Conservation (phyloP, 2,329 filamentous ascomycete species). For the Xylaria multiplex region DNA sequence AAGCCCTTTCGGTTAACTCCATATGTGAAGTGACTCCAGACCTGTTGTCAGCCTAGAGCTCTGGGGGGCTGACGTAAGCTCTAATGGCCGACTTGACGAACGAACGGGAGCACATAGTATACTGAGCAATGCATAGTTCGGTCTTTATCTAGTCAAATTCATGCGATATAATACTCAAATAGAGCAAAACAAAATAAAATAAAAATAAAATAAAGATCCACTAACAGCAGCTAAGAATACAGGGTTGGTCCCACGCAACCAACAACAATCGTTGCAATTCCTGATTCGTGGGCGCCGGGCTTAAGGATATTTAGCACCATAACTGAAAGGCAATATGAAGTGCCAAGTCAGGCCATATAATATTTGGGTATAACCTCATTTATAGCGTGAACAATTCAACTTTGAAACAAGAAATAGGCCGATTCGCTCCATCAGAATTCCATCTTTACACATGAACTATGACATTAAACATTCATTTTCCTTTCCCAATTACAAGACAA, state of each 20-base stretch:
- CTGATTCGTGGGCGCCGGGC: constrained; percentile 17
- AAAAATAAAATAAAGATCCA: not conserved
- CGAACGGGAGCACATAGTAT: not conserved
- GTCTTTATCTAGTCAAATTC: not conserved
- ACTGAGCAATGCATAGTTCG: not conserved
- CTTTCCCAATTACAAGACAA: constrained; percentile 29
- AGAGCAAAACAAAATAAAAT: not conserved
- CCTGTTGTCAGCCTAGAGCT: constrained; percentile 10
- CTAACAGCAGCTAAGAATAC: not conserved
- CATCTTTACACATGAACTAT: constrained; percentile 3
- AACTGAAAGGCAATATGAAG: constrained; percentile 4
- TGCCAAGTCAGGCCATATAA: not conserved
- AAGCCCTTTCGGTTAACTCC: not conserved
- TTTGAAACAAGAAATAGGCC: not conserved
- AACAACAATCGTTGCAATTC: constrained; percentile 1
- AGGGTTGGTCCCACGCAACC: constrained; percentile 5
- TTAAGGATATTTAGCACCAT: not conserved
- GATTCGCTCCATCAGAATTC: constrained; percentile 1
- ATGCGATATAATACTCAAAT: not conserved
- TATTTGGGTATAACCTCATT: not conserved
- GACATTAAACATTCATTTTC: constrained; percentile 30
- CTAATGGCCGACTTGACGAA: constrained; percentile 1
- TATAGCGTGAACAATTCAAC: not conserved
- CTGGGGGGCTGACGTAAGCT: constrained; percentile 21
- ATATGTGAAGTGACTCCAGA: not conserved